Evolutionary conservation across 2,329 filamentous ascomycete genomes (phyloP), one percentile per base, ranked within the genome.

Genomic region (Stachybotrys elegans): DNA sequence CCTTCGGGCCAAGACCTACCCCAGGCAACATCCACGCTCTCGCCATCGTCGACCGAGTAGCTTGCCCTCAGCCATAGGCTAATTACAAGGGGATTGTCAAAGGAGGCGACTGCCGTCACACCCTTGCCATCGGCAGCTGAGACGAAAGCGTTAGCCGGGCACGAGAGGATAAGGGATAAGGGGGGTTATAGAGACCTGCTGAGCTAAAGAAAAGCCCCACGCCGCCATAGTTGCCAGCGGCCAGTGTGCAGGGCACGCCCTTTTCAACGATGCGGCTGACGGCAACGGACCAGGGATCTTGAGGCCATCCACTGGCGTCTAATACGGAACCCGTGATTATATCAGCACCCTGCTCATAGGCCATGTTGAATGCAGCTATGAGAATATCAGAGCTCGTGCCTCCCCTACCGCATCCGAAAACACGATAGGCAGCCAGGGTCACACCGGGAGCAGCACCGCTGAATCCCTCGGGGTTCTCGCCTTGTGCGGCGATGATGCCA

Each of bases 401-500:
- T 25, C 63, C 57, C 27, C 75, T 78, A 1, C 55, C 46, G 56
- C 78, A 83, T 37, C 76, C 76, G 45, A 82, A 80, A 4, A 80
- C 75, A 37, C 72, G 71, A 63, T 76, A 83, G 37, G 72, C 68
- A 36, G 76, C 76, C 2, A 84, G 64, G 1, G 65, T 75, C 2
- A 78, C 79, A 32, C 70, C 75, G 1, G 76, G 73, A 0, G 78
- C 79, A 9, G 72, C 76, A 14, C 80, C 80, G 14, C 73, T 75
- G 52, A 81, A 76, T n/a, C 72, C 72, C 29, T 71, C 71, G 0
- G 65, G 58, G 54, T 80, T 69, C 37, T 61, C 57, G 4, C 31
- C 31, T 56, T 81, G 75, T 2, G 79, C 80, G 3, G 78, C 81
- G 36, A 85, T 72, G 48, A 79, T 83, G 23, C 82, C 81, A 2